Percentiles rank a stretch among this genome's conserved stretches.
Conservation (phyloP, 805 yeast genomes). For the Kodamaea restingae region DNA sequence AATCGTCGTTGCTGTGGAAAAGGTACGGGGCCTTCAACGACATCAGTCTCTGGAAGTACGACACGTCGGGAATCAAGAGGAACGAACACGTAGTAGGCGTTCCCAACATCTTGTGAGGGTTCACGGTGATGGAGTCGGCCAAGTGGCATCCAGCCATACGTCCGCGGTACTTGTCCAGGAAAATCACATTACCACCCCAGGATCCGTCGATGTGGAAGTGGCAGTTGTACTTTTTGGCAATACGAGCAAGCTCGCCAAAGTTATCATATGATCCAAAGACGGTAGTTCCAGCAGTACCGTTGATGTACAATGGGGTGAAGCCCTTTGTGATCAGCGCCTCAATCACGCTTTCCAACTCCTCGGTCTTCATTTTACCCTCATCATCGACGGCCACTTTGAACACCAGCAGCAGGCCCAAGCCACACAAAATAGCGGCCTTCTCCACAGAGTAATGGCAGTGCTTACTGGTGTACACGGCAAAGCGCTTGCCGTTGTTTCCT, state of each 20-base stretch:
- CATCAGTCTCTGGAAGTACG: slow-evolving; percentile 64
- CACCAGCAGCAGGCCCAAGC: slow-evolving; percentile 61
- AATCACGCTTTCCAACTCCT: slow-evolving; percentile 45
- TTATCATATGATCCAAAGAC: slow-evolving; percentile 83
- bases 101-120: slow-evolving; percentile 89
- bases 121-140: slow-evolving; percentile 74
- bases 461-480: slow-evolving; percentile 66
- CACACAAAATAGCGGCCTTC: slow-evolving; percentile 74
- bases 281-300: slow-evolving; percentile 87
- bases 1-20: slow-evolving; percentile 55
- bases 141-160: slow-evolving; percentile 56
- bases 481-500: slow-evolving; percentile 51
- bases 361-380: slow-evolving; percentile 55
- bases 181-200: slow-evolving; percentile 85
- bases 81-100: slow-evolving; percentile 77
- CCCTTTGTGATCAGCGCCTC: slow-evolving; percentile 46
- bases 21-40: slow-evolving; percentile 77
- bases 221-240: slow-evolving; percentile 51
- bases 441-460: slow-evolving; percentile 81
- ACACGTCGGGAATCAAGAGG: slow-evolving; percentile 64
- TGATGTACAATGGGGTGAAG: slow-evolving; percentile 66
- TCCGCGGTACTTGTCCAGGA: slow-evolving; percentile 48
- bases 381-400: slow-evolving; percentile 57
- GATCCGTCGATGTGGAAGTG: slow-evolving; percentile 90
- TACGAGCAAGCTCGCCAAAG: slow-evolving; percentile 47